phyloP scores from a whole-genome alignment of 257 asterid genomes.

The Voacanga thouarsii region DNA sequence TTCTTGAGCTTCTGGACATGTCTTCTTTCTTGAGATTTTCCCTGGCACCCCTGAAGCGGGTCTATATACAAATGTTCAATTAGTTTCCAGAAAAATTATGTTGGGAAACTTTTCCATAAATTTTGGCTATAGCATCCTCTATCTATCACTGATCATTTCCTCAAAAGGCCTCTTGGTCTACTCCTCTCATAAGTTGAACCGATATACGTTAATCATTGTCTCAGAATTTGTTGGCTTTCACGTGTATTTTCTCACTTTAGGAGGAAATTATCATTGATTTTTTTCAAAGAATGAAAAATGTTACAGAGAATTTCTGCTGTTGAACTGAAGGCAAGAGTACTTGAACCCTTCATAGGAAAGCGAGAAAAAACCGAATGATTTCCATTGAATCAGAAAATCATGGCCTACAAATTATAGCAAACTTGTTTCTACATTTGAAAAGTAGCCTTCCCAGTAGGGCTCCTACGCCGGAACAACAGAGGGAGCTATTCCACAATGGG shows the following conservation, averaged over 20 bases:
- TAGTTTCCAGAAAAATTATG: background rate
- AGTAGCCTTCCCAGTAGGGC: background rate
- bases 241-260: no score
- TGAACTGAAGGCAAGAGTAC: background rate
- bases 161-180: no score
- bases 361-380: background rate
- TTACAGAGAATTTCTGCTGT: background rate
- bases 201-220: no score
- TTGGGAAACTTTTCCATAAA: background rate
- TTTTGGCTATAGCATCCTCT: no score
- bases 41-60: background rate
- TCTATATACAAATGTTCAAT: background rate
- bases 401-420: conserved; percentile 4
- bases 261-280: no score
- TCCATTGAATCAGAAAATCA: conserved; percentile 8
- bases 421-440: background rate
- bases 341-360: no score
- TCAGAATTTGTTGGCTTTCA: no score
- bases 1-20: background rate
- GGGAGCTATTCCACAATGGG: conserved; percentile 7
- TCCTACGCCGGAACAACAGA: conserved; percentile 10
- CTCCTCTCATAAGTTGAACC: no score
- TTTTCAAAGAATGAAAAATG: no score
- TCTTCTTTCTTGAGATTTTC: background rate
- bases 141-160: no score